Percentiles rank a stretch among this genome's conserved stretches.
These are phyloP conservation scores for Neckera pumila DNA, from an alignment of 225 moss, liverwort and hornwort species.

Conservation along the genomic window DNA sequence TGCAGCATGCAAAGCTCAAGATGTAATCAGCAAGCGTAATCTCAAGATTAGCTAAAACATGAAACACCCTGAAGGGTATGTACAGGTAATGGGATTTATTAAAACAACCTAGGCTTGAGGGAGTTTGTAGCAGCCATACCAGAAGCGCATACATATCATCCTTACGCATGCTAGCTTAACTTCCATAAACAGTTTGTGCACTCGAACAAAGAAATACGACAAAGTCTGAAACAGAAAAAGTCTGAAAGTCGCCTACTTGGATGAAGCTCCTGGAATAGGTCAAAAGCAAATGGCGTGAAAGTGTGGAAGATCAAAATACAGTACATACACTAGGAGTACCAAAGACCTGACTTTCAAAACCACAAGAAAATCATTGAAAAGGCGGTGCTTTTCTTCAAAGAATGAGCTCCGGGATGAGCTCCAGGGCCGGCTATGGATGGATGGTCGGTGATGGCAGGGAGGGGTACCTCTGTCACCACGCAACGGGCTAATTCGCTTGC, in stretches of 20 bases:
- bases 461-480: background rate
- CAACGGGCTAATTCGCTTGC: background rate
- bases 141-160: background rate
- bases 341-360: background rate
- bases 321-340: background rate
- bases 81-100: background rate
- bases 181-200: background rate
- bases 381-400: background rate
- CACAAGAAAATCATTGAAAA: background rate
- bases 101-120: background rate
- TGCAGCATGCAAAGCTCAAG: background rate
- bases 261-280: background rate
- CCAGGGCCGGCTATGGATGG: background rate
- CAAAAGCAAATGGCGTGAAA: constrained; percentile 1
- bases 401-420: background rate
- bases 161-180: background rate
- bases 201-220: background rate
- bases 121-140: background rate
- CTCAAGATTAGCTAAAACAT: background rate
- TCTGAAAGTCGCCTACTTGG: background rate
- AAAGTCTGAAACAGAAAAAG: constrained; percentile 16
- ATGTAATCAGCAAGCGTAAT: background rate
- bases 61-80: background rate
- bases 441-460: background rate
- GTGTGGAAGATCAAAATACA: background rate